Evolutionary conservation across 208 protist species (phyloP).

Genomic region (Leishmania major): DNA sequence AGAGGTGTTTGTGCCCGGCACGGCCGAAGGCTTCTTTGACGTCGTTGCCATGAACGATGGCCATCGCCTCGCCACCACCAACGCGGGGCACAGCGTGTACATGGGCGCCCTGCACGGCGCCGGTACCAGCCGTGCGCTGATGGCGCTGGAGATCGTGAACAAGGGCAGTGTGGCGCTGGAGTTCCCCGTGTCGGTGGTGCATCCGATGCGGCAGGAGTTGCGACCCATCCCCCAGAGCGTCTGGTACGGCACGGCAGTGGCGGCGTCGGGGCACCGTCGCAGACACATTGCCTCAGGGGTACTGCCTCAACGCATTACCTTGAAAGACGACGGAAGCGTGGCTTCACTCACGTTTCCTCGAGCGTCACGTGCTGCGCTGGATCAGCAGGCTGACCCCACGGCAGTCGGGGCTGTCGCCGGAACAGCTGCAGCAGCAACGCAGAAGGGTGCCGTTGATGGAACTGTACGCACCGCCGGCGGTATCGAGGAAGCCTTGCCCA

Average conservation of each 20-base stretch:
- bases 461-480: not conserved
- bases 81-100: slow-evolving; percentile 42
- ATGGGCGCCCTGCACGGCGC: slow-evolving; percentile 84
- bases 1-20: slow-evolving; percentile 69
- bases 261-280: slow-evolving; percentile 1
- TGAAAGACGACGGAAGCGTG: not conserved
- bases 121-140: slow-evolving; percentile 48
- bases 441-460: not conserved
- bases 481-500: not conserved
- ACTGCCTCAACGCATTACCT: not conserved
- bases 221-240: slow-evolving; percentile 36
- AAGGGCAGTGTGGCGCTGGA: slow-evolving; percentile 69
- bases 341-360: not conserved
- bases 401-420: not conserved
- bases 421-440: not conserved
- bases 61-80: slow-evolving; percentile 41
- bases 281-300: not conserved
- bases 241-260: slow-evolving; percentile 22
- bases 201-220: slow-evolving; percentile 81
- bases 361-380: not conserved
- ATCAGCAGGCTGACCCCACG: not conserved
- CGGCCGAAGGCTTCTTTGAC: slow-evolving; percentile 81
- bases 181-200: slow-evolving; percentile 86
- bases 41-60: slow-evolving; percentile 64
- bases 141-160: slow-evolving; percentile 84